These are phyloP conservation scores for Oryza officinalis DNA, from an alignment of 176 grass and related monocot genomes.

Conservation along the genomic window DNA sequence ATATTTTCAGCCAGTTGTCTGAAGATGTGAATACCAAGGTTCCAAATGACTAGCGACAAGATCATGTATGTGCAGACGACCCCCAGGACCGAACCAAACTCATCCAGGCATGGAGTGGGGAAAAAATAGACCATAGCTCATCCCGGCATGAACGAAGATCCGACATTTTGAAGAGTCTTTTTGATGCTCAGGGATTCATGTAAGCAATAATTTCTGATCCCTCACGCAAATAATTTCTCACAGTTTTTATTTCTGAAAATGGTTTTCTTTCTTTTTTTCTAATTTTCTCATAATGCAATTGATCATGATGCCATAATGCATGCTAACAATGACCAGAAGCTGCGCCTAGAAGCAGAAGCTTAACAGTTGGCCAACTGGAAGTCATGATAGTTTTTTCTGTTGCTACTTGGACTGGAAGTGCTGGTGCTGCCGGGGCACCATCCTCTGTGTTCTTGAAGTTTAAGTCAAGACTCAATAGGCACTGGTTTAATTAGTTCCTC, in stretches of 20 bases:
- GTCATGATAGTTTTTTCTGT: conserved; percentile 71
- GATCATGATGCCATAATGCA: conserved; percentile 29
- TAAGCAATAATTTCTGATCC: conserved; percentile 34
- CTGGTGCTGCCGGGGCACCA: conserved; percentile 65
- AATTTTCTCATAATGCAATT: conserved; percentile 57
- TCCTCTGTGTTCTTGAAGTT: conserved; percentile 55
- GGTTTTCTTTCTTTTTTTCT: not conserved
- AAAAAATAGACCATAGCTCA: no score
- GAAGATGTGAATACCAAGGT: no score
- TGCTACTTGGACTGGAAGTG: conserved; percentile 81
- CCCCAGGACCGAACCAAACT: not conserved
- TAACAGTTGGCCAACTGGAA: no score
- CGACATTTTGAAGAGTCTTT: conserved; percentile 53
- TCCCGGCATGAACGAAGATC: no score
- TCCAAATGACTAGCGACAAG: no score
- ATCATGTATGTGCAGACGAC: no score
- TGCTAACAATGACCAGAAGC: no score
- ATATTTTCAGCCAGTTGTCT: no score
- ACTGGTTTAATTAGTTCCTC: conserved; percentile 23
- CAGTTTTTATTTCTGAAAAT: conserved; percentile 10
- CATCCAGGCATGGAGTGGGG: conserved; percentile 15
- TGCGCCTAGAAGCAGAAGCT: no score
- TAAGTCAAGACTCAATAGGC: conserved; percentile 60
- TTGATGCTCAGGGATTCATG: conserved; percentile 92
- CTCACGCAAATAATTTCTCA: not conserved